phyloP scores from a whole-genome alignment of 305 asterid genomes.

The Fraxinus platypoda region DNA sequence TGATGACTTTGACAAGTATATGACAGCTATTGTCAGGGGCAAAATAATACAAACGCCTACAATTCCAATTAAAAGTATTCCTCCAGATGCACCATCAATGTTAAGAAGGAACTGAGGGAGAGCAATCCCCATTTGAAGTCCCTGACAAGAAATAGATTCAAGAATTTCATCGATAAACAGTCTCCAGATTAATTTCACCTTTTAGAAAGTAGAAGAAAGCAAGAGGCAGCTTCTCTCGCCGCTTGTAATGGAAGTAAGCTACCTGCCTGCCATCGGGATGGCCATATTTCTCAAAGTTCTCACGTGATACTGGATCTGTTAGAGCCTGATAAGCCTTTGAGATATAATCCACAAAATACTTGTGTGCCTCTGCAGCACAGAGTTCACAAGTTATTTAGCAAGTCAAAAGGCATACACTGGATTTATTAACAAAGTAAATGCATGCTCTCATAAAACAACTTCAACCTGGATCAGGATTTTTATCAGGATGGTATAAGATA shows the following conservation, averaged over 20 bases:
- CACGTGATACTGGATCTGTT: constrained; percentile 95
- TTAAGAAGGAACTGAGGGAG: constrained; percentile 90
- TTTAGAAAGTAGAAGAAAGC: constrained; percentile 15
- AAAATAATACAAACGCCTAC: constrained; percentile 93
- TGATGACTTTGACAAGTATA: constrained; percentile 88
- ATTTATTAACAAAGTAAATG: constrained; percentile 16
- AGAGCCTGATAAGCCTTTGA: constrained; percentile 99
- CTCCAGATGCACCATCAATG: constrained; percentile 93
- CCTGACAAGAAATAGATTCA: constrained; percentile 42
- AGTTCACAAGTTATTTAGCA: constrained; percentile 27
- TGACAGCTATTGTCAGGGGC: constrained; percentile 83
- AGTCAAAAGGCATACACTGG: constrained; percentile 13
- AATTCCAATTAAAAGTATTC: constrained; percentile 85
- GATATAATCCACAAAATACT: constrained; percentile 80
- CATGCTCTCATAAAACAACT: constrained; percentile 44
- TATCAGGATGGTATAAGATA: constrained; percentile 95
- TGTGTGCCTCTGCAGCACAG: constrained; percentile 81
- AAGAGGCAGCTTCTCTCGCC: constrained; percentile 12
- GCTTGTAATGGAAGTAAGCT: constrained; percentile 20
- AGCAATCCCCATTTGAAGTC: constrained; percentile 97
- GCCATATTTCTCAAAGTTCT: constrained; percentile 93
- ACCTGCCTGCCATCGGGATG: constrained; percentile 99
- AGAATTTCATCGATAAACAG: constrained; percentile 16
- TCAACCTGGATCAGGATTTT: constrained; percentile 99
- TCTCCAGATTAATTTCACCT: constrained; percentile 16